These are phyloP conservation scores for Pouteria campechiana DNA, from an alignment of 179 eudicot species.

Conservation along the genomic window DNA sequence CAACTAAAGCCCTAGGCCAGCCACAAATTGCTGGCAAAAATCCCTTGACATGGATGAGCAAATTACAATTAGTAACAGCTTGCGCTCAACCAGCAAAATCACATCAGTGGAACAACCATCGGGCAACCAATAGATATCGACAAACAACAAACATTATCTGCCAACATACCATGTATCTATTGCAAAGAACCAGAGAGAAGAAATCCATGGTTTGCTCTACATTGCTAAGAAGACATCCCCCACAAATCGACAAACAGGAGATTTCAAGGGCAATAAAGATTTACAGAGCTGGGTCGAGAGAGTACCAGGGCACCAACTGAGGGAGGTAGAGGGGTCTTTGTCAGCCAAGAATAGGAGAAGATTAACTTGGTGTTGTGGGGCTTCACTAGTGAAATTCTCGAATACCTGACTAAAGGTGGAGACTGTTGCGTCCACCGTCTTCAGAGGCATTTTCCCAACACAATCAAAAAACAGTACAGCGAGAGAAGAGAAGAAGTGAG, in stretches of 20 bases:
- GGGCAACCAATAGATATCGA: too few relatives aligned
- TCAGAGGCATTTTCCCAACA: slow-evolving; percentile 41
- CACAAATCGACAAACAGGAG: background rate
- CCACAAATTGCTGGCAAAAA: too few relatives aligned
- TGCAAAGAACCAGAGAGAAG: background rate
- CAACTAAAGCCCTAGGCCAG: too few relatives aligned
- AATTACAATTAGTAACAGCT: too few relatives aligned
- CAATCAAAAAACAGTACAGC: background rate
- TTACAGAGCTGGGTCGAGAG: background rate
- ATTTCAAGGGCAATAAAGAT: background rate
- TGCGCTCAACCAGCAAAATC: too few relatives aligned
- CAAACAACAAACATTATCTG: too few relatives aligned
- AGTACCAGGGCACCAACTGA: slow-evolving; percentile 88
- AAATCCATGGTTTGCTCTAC: too few relatives aligned
- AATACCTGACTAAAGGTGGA: slow-evolving; percentile 42
- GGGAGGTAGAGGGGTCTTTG: slow-evolving; percentile 57
- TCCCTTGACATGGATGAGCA: too few relatives aligned
- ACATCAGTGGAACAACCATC: too few relatives aligned
- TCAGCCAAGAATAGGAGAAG: slow-evolving; percentile 78
- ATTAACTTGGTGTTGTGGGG: slow-evolving; percentile 48
- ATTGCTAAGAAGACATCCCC: too few relatives aligned
- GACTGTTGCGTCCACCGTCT: slow-evolving; percentile 51
- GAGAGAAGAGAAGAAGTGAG: too few relatives aligned
- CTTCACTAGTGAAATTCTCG: slow-evolving; percentile 37
- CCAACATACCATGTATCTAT: too few relatives aligned